Evolutionary conservation across 2,329 filamentous ascomycete genomes (phyloP).

Genomic region (Periconia macrospinosa): DNA sequence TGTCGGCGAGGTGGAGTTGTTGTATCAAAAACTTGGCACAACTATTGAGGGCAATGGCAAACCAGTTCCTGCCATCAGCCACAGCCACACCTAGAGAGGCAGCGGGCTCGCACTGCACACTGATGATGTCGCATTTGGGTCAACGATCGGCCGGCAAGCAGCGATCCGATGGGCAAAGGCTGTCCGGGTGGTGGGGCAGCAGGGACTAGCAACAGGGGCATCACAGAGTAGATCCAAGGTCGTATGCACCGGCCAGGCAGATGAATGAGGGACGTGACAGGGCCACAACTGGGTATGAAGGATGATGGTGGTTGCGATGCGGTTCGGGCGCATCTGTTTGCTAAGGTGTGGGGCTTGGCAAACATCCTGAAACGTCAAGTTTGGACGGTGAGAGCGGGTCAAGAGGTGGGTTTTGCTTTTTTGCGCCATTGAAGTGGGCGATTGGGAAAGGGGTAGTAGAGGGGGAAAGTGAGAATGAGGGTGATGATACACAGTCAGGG

Average conservation of each 20-base stretch:
- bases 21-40: constrained; percentile 17
- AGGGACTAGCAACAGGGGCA: not conserved
- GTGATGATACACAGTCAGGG: not conserved
- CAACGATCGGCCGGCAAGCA: constrained; percentile 11
- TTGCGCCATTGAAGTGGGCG: constrained; percentile 2
- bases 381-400: constrained; percentile 8
- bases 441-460: constrained; percentile 20
- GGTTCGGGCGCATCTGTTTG: not conserved
- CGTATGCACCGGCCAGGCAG: not conserved
- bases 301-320: constrained; percentile 9
- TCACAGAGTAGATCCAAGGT: not conserved
- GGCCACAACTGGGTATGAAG: not conserved
- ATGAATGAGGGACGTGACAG: too few relatives aligned
- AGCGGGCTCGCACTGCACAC: constrained; percentile 16
- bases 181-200: not conserved
- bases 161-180: constrained; percentile 1
- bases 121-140: constrained; percentile 8
- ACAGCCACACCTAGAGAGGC: constrained; percentile 19
- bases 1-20: constrained; percentile 33
- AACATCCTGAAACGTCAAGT: constrained; percentile 19
- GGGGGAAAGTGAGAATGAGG: not conserved
- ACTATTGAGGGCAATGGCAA: constrained; percentile 9
- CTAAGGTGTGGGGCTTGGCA: constrained; percentile 5
- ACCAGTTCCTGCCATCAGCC: constrained; percentile 13
- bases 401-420: constrained; percentile 15